phyloP scores from a whole-genome alignment of 176 grass and related monocot genomes.

The Cenchrus purpureus region DNA sequence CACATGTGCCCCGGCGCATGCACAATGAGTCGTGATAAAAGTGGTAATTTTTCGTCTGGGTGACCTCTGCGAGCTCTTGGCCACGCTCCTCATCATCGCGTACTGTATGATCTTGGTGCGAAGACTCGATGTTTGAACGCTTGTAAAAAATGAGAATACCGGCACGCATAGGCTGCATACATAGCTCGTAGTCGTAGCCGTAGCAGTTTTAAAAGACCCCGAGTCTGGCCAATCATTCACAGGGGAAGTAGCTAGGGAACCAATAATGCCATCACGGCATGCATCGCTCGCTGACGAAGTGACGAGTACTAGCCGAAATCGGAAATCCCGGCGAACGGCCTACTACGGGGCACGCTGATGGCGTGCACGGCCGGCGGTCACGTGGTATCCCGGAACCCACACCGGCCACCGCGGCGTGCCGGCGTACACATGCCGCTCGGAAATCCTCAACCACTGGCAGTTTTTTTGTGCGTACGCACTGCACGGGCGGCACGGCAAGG shows the following conservation, averaged over 20 bases:
- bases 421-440: background rate
- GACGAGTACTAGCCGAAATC: background rate
- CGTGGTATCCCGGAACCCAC: background rate
- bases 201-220: background rate
- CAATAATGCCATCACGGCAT: background rate
- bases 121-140: background rate
- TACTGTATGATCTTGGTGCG: background rate
- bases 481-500: too few species aligned
- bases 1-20: background rate
- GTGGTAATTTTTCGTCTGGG: too few species aligned
- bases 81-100: background rate
- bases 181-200: too few species aligned
- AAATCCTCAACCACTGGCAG: background rate
- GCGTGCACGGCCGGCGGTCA: background rate
- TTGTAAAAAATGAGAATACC: too few species aligned
- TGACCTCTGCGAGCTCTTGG: background rate
- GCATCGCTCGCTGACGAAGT: background rate
- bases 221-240: background rate
- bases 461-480: too few species aligned
- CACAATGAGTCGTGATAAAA: background rate
- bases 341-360: too few species aligned
- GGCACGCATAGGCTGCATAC: too few species aligned
- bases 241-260: background rate
- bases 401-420: background rate
- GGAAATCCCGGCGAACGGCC: background rate